These are phyloP conservation scores for Chaetomium sp. DNA, from an alignment of 2,329 filamentous ascomycete genomes.

Conservation along the genomic window DNA sequence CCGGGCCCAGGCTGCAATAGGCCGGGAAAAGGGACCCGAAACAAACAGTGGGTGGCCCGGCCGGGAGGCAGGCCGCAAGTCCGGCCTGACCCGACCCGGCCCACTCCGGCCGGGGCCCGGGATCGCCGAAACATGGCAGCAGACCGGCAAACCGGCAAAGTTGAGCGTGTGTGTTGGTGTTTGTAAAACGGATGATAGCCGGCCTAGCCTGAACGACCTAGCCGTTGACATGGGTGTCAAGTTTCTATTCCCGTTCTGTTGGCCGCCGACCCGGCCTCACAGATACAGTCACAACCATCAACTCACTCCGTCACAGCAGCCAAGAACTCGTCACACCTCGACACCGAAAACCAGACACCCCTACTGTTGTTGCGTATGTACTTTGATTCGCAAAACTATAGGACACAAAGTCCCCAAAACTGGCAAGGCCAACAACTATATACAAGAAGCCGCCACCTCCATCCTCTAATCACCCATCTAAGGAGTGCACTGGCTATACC, in stretches of 20 bases:
- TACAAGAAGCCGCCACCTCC: slow-evolving; percentile 5
- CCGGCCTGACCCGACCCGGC: neutral
- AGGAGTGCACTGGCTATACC: slow-evolving; percentile 31
- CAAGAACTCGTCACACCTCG: neutral
- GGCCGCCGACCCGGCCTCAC: no score
- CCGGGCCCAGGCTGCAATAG: neutral
- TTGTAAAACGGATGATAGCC: neutral
- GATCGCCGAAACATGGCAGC: neutral
- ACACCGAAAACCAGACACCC: neutral
- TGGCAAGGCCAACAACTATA: slow-evolving; percentile 11
- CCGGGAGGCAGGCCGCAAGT: neutral
- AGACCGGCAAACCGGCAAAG: neutral
- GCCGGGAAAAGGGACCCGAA: neutral
- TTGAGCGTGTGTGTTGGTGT: neutral
- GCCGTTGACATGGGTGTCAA: neutral
- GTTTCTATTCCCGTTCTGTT: neutral
- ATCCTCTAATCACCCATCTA: neutral
- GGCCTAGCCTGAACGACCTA: neutral
- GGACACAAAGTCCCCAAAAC: neutral
- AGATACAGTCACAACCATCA: neutral
- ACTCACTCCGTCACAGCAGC: no score
- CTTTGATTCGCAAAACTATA: slow-evolving; percentile 5
- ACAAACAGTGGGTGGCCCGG: slow-evolving; percentile 1
- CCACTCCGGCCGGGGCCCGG: neutral
- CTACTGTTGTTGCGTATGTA: neutral